These are phyloP conservation scores for Fraxinus sp. DNA, from an alignment of 305 asterid genomes.

Conservation along the genomic window DNA sequence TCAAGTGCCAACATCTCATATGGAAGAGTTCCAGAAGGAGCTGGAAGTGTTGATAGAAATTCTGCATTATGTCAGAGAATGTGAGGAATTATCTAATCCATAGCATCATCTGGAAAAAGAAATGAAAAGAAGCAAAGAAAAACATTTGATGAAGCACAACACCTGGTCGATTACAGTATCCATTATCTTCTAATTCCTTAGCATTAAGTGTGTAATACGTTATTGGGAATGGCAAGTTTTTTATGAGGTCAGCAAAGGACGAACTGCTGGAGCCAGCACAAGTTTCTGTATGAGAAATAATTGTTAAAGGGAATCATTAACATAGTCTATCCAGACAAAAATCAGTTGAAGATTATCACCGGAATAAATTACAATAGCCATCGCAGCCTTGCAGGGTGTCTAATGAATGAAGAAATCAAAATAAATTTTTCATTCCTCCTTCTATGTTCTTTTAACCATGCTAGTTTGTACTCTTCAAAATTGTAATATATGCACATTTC, in stretches of 20 bases:
- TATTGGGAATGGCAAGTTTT: constrained; percentile 68
- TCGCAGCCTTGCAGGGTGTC: not conserved
- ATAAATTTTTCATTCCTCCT: not conserved
- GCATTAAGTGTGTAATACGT: constrained; percentile 72
- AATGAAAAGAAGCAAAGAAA: not conserved
- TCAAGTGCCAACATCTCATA: constrained; percentile 78
- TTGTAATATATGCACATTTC: not conserved
- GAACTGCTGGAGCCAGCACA: constrained; percentile 33
- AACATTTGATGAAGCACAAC: not conserved
- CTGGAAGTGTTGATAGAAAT: constrained; percentile 64
- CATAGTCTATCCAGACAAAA: constrained; percentile 13
- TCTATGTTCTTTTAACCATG: not conserved
- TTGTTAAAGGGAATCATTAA: constrained; percentile 3
- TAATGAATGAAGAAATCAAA: constrained; percentile 8
- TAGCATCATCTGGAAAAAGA: constrained; percentile 1
- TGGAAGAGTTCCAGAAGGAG: constrained; percentile 65
- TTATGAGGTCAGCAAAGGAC: constrained; percentile 37
- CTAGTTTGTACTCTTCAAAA: not conserved
- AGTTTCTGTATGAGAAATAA: constrained; percentile 37
- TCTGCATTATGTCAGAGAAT: constrained; percentile 47
- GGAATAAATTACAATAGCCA: not conserved
- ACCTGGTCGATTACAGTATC: constrained; percentile 70
- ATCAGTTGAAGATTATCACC: constrained; percentile 12
- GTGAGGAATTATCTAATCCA: constrained; percentile 9
- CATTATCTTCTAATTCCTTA: constrained; percentile 81